Percentiles rank a stretch among this genome's conserved stretches.
Evolutionary conservation across 257 asterid species (phyloP).

Genomic region (Nicotiana tomentosiformis): DNA sequence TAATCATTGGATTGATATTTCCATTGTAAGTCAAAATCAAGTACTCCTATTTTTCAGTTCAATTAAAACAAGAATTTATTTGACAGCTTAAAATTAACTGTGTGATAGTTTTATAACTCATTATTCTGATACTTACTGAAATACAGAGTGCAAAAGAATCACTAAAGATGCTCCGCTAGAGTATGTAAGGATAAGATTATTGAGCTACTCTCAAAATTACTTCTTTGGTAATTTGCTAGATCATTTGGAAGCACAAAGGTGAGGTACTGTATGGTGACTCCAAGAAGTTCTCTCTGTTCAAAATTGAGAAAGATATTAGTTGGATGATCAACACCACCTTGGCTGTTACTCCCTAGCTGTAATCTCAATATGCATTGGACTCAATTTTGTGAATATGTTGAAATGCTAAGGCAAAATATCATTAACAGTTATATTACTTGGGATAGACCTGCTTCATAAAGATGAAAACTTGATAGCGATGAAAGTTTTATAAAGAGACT

Average conservation of each 20-base stretch:
- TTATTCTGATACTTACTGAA: no score
- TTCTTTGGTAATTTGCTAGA: not conserved
- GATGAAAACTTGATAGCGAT: no score
- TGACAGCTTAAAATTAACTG: no score
- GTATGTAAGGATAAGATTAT: not conserved
- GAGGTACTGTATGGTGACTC: not conserved
- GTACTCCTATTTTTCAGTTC: no score
- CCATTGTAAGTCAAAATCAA: conserved; percentile 19
- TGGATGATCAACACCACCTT: not conserved
- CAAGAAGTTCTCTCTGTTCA: not conserved
- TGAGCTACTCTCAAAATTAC: not conserved
- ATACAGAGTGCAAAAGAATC: not conserved
- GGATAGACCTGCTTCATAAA: no score
- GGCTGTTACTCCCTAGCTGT: not conserved
- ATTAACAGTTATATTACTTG: no score
- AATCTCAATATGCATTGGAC: not conserved
- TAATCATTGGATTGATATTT: not conserved
- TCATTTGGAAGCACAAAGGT: not conserved
- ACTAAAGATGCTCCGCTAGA: not conserved
- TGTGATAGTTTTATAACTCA: no score
- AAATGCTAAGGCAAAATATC: not conserved
- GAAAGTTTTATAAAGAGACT: no score
- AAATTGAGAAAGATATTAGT: not conserved
- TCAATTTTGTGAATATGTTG: not conserved
- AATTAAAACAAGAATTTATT: no score